A percentile compares a stretch with the other conserved stretches of the same genome.
phyloP scores from a whole-genome alignment of 2,329 filamentous ascomycete species.

The Alternaria conjuncta region DNA sequence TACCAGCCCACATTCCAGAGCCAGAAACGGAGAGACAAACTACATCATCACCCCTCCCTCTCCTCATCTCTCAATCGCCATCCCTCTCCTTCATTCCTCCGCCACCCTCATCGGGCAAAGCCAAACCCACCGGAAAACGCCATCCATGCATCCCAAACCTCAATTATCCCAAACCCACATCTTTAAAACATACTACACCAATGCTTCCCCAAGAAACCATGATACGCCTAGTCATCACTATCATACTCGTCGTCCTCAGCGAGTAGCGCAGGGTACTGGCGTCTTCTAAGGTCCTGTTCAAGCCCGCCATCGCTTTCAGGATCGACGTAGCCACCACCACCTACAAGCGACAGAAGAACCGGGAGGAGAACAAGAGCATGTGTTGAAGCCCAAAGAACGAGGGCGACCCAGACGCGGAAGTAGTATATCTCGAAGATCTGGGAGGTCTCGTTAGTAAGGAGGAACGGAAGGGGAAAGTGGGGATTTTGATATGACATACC shows the following conservation, averaged over 20 bases:
- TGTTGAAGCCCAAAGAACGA: constrained; percentile 85
- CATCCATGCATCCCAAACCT: background rate
- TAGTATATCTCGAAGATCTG: constrained; percentile 98
- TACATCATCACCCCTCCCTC: too few relatives aligned
- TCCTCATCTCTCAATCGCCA: too few relatives aligned
- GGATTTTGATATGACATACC: constrained; percentile 24
- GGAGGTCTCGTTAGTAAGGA: background rate
- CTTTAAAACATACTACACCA: background rate
- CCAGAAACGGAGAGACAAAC: background rate
- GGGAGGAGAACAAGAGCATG: constrained; percentile 93
- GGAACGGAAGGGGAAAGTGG: background rate
- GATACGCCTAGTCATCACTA: constrained; percentile 37
- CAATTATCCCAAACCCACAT: background rate
- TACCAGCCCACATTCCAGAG: background rate
- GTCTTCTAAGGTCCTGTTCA: constrained; percentile 83
- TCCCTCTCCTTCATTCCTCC: too few relatives aligned
- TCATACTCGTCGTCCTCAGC: constrained; percentile 76
- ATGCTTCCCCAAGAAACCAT: background rate
- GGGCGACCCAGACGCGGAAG: constrained; percentile 92
- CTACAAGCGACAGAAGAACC: constrained; percentile 83
- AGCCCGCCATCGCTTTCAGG: constrained; percentile 86
- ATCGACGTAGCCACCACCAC: constrained; percentile 84
- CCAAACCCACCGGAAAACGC: background rate
- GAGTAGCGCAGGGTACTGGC: constrained; percentile 77
- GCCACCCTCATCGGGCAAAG: background rate